Base-by-base conservation (phyloP, 2,329 filamentous ascomycete species). In the Ceratocystis diversiconidia region DNA sequence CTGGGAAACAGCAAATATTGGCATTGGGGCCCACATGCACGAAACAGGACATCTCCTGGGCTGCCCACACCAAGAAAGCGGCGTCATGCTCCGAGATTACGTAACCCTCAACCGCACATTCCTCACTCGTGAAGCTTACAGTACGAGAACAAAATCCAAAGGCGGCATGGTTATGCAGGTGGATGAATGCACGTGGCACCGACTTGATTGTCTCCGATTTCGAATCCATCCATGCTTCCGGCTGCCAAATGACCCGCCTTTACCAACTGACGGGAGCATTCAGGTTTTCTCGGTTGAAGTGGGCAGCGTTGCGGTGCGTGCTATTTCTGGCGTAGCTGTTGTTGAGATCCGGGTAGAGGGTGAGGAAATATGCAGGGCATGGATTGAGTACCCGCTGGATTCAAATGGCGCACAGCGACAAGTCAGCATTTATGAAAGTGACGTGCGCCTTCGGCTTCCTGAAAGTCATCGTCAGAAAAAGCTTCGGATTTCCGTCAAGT, bases 1-100 rank as follows among this genome's bases (percentile, higher is more conserved):
- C 60, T 97, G 92, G 92, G 92, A 97, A 74, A 86, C 91, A n/a
- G 91, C 90, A 30, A 95, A 92, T 70, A 88, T 96, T 68, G 92
- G 92, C 36, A 95, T 97, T 69, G 92, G 92, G 6, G 92, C 90
- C 8, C 92, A 97, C 74, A 75, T 97, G 61, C 92, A 95, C 74
- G 91, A 96, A 75, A 88, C 88, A 0, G 92, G 92, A 2, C 92
- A 95, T 75, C 75, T 96, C 25, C 88, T 97, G 70, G 92, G 92
- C 62, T 95, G 90, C 70, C 90, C 90, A 8, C 89, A 95, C 72
- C 90, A 95, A 72, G 90, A 94, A 72, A 88, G 79, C 32, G 92
- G 94, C n/a, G 81, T 97, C 68, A 97, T 97, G 92, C 79, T 91
- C 62, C 82, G 89, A 65, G 92, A 96, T 73, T 96, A 95, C 73